Evolutionary conservation across 306 rosid genomes (phyloP), one percentile per base, ranked within the genome.

Genomic region (Castanopsis chinensis): DNA sequence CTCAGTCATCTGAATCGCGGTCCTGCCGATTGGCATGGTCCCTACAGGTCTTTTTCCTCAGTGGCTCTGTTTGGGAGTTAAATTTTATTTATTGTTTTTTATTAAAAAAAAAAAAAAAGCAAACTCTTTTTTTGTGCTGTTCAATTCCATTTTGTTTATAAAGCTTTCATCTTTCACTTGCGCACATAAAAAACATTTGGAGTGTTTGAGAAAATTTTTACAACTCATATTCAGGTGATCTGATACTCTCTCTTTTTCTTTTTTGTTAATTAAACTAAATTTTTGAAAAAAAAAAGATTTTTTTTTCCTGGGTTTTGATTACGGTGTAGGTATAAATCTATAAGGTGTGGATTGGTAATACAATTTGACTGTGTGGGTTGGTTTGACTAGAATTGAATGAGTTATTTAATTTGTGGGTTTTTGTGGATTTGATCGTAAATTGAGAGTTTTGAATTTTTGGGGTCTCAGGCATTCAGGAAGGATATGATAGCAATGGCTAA

Each of bases 401-500:
- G 18, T 59, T 59, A 28, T 5, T 30, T 9, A 6, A 19, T 53
- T 17, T 61, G 17, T 63, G 72, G 76, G 52, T 4, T 77, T 43
- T 45, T 59, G 51, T 72, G 55, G 45, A 67, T 43, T 58, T 30
- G 20, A 5, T 73, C 51, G 21, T 58, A 43, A 73, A 32, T 65
- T 23, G 69, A 73, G 76, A n/a, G 55, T 43, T 32, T 75, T 75
- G 76, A 57, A 57, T 81, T 68, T 32, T 82, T 41, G 45, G 60
- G 15, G 63, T 51, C 59, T 75, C 86, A 79, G 86, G 79, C 67
- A 32, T 79, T 67, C 53, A 69, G 69, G 57, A 63, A 69, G 72
- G 78, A 78, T 59, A 71, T 86, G 72, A 68, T 71, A 59, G 69
- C 4, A 59, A 86, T 86, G 89, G 89, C 89, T 11, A 86, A 79